These are phyloP conservation scores for Cydonia oblonga DNA, from an alignment of 331 rosid species.

Conservation along the genomic window DNA sequence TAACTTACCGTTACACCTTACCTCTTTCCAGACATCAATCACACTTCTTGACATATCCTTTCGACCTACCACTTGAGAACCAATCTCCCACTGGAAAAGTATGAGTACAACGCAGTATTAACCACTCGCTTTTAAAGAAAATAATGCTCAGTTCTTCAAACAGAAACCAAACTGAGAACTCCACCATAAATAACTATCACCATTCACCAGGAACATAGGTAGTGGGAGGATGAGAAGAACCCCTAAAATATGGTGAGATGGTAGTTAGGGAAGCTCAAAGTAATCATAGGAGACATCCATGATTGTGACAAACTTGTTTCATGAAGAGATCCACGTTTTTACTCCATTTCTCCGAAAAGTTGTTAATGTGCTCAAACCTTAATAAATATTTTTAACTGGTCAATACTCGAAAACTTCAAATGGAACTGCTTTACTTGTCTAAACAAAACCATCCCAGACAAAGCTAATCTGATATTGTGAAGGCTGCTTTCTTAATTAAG, in stretches of 20 bases:
- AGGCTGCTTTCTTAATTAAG: not conserved
- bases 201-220: not conserved
- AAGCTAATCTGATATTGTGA: not conserved
- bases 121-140: not conserved
- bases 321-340: not conserved
- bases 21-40: slow-evolving; percentile 89
- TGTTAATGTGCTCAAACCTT: not conserved
- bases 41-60: slow-evolving; percentile 66
- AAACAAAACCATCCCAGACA: slow-evolving; percentile 4
- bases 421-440: not conserved
- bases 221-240: not conserved
- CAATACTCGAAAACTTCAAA: slow-evolving; percentile 1
- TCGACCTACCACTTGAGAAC: slow-evolving; percentile 85
- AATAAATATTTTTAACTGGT: not conserved
- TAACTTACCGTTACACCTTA: slow-evolving; percentile 12
- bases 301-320: not conserved
- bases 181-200: not conserved
- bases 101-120: not conserved
- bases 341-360: not conserved
- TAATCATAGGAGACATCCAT: not conserved
- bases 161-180: not conserved
- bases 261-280: not conserved
- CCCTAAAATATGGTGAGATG: not conserved
- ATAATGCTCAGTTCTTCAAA: not conserved
- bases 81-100: slow-evolving; percentile 53